Conservation (phyloP, 345 rosid genomes). For the Leavenworthia alabamica region DNA sequence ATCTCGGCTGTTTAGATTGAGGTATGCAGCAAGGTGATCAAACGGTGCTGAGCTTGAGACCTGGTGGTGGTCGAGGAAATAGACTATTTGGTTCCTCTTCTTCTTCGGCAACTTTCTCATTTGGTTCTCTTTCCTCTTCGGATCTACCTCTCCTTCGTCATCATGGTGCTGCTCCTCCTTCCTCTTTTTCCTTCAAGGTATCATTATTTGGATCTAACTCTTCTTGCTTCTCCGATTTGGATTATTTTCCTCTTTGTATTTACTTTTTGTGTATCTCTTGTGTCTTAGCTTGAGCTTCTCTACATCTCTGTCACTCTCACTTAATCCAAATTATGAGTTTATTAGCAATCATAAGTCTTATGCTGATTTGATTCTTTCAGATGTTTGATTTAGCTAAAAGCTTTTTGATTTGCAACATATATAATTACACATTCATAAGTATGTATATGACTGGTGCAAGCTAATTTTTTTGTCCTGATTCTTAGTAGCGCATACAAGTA, state of each 20-base stretch:
- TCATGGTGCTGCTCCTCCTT: constrained; percentile 38
- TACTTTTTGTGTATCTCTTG: constrained; percentile 1
- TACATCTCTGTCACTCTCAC: background rate
- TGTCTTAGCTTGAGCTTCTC: constrained; percentile 3
- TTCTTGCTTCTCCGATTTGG: too few relatives aligned
- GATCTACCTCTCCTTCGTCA: constrained; percentile 66
- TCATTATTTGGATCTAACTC: constrained; percentile 41
- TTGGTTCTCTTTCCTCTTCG: constrained; percentile 52
- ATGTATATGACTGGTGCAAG: too few relatives aligned
- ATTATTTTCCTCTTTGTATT: background rate
- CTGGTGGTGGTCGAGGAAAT: constrained; percentile 98
- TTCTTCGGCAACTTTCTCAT: constrained; percentile 47
- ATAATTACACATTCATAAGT: background rate
- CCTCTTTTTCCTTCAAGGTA: background rate
- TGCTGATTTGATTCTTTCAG: background rate
- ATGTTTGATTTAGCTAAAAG: background rate
- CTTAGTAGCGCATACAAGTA: constrained; percentile 32
- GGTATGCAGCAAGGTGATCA: constrained; percentile 97
- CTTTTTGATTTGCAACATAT: background rate
- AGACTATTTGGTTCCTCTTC: constrained; percentile 58
- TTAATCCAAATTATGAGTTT: background rate
- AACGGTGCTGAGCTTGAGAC: constrained; percentile 95
- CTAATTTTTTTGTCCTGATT: constrained; percentile 32
- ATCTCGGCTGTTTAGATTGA: constrained; percentile 35
- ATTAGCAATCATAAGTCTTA: background rate